phyloP scores from a whole-genome alignment of 257 asterid species.

The Plantago major region DNA sequence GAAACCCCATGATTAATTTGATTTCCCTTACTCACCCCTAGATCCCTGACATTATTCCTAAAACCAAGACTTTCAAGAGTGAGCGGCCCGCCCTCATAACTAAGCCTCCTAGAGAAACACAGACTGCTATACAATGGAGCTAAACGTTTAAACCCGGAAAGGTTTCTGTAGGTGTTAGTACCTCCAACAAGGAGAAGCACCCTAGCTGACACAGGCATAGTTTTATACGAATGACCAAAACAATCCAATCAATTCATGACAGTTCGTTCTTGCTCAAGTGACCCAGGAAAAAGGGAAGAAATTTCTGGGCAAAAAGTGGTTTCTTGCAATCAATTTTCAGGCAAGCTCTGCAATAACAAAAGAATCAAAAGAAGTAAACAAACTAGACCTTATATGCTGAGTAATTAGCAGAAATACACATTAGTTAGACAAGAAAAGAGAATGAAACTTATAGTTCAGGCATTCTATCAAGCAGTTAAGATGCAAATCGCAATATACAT shows the following conservation, averaged over 20 bases:
- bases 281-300: not conserved
- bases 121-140: conserved; percentile 36
- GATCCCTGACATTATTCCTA: conserved; percentile 27
- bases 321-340: conserved; percentile 10
- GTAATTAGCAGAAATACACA: not conserved
- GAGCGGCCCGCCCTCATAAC: conserved; percentile 46
- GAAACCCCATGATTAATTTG: conserved; percentile 44
- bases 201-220: conserved; percentile 45
- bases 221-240: conserved; percentile 14
- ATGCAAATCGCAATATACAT: not conserved
- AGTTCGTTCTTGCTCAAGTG: conserved; percentile 4
- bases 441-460: conserved; percentile 4
- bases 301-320: too few relatives aligned
- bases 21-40: conserved; percentile 41
- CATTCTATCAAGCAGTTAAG: not conserved
- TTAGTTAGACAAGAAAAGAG: not conserved
- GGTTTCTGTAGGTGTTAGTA: conserved; percentile 38
- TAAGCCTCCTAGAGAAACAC: conserved; percentile 28
- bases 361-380: not conserved
- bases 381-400: conserved; percentile 14
- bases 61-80: conserved; percentile 71
- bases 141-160: conserved; percentile 32
- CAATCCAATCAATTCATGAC: conserved; percentile 15
- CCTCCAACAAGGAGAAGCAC: conserved; percentile 43
- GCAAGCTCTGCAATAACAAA: conserved; percentile 22